phyloP scores from a whole-genome alignment of 2,329 filamentous ascomycete genomes.

The Apiospora kogelbergensis region DNA sequence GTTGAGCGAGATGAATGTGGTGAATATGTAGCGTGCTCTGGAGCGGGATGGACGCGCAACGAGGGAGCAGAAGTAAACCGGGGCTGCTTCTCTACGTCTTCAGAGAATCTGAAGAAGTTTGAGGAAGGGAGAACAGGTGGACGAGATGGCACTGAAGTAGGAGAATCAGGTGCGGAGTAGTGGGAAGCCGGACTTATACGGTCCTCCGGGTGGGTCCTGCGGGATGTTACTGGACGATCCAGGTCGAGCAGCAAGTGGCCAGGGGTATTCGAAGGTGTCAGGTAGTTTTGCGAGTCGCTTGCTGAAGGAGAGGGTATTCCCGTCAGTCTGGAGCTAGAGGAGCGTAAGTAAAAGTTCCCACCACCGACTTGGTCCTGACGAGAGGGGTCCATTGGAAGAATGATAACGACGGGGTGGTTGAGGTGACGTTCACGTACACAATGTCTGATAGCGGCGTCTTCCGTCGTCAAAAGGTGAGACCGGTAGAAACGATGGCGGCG shows the following conservation, averaged over 20 bases:
- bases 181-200: constrained; percentile 26
- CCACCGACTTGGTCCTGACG: background rate
- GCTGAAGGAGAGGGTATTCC: background rate
- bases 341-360: background rate
- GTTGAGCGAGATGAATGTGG: constrained; percentile 19
- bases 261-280: constrained; percentile 10
- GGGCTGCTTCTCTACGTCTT: constrained; percentile 23
- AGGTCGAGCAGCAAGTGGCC: constrained; percentile 21
- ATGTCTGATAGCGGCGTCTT: background rate
- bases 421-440: background rate
- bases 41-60: constrained; percentile 33
- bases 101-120: background rate
- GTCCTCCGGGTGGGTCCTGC: constrained; percentile 24
- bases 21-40: constrained; percentile 26
- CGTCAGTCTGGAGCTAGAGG: background rate
- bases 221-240: constrained; percentile 21
- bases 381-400: background rate
- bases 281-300: background rate
- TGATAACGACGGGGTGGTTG: background rate
- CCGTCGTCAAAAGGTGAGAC: background rate
- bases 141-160: background rate
- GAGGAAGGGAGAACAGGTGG: background rate
- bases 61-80: constrained; percentile 25
- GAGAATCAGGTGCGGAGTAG: background rate
- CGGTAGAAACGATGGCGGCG: background rate